Percentiles rank a stretch among this genome's conserved stretches.
phyloP scores from a whole-genome alignment of 352 stramenopile species.

The Aphanomyces cochlioides region DNA sequence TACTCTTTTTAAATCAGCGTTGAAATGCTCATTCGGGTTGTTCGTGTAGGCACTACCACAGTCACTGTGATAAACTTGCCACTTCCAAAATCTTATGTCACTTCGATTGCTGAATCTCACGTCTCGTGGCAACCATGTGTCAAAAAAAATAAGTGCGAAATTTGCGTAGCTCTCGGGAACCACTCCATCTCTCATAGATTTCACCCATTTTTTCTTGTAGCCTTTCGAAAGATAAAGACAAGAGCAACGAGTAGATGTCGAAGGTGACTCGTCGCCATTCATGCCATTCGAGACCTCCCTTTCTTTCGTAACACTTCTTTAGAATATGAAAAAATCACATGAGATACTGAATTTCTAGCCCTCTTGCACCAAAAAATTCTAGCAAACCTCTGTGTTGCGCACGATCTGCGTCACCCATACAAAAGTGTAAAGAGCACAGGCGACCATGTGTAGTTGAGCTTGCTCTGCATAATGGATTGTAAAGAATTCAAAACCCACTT shows the following conservation, averaged over 20 bases:
- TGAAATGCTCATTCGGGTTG: not conserved
- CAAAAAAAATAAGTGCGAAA: not conserved
- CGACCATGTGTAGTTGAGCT: not conserved
- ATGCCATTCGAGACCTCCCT: not conserved
- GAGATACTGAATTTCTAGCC: not conserved
- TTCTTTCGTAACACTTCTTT: not conserved
- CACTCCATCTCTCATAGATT: not conserved
- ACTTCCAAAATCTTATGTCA: not conserved
- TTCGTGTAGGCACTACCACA: no score
- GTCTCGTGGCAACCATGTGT: not conserved
- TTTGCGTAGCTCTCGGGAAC: not conserved
- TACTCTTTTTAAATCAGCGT: not conserved
- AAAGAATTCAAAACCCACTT: not conserved
- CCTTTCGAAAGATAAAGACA: not conserved
- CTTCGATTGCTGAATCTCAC: not conserved
- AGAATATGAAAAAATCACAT: not conserved
- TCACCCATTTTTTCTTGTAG: not conserved
- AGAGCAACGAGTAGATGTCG: not conserved
- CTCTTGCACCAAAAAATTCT: not conserved
- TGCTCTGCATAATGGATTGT: no score
- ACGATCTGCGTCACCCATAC: not conserved
- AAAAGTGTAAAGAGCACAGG: not conserved
- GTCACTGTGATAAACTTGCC: no score
- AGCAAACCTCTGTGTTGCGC: not conserved
- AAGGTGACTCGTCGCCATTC: not conserved